A percentile compares a stretch with the other conserved stretches of the same genome.
Conservation (phyloP, 805 yeast species). For the Saccharomycopsis synnaedendra region DNA sequence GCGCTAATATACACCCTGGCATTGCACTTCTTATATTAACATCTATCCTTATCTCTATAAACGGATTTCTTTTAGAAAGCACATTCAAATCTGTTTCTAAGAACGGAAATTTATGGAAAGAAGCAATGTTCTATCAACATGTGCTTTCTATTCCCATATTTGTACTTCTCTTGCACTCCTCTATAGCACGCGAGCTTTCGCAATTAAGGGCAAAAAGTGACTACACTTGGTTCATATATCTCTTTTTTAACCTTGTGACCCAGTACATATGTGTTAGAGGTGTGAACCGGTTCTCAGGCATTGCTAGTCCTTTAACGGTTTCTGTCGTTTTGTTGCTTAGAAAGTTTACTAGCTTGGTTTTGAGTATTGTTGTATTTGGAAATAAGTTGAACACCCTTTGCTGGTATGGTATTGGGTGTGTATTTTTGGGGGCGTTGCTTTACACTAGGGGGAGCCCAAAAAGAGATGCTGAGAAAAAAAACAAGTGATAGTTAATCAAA, state of each 20-base stretch:
- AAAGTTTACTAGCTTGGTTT: slow-evolving; percentile 45
- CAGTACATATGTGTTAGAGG: slow-evolving; percentile 58
- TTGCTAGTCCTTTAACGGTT: slow-evolving; percentile 50
- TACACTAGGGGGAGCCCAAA: slow-evolving; percentile 23
- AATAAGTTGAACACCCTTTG: slow-evolving; percentile 29
- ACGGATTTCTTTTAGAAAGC: slow-evolving; percentile 28
- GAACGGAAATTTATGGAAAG: slow-evolving; percentile 19
- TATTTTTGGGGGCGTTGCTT: slow-evolving; percentile 43
- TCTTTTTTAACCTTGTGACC: slow-evolving; percentile 32
- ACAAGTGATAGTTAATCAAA: background rate
- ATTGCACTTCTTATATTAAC: slow-evolving; percentile 47
- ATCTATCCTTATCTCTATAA: slow-evolving; percentile 43
- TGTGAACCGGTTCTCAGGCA: slow-evolving; percentile 49
- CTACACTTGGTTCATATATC: too few relatives aligned
- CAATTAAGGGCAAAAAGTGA: too few relatives aligned
- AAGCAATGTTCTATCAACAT: background rate
- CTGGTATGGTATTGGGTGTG: slow-evolving; percentile 36
- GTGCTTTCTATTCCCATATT: background rate
- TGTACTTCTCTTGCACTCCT: background rate
- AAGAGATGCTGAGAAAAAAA: background rate
- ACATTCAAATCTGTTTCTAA: slow-evolving; percentile 20
- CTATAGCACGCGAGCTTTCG: slow-evolving; percentile 2
- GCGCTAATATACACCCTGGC: slow-evolving; percentile 30
- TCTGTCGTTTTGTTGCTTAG: slow-evolving; percentile 49
- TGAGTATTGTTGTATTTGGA: slow-evolving; percentile 45